A percentile compares a stretch with the other conserved stretches of the same genome.
phyloP scores from a whole-genome alignment of 78 protist genomes.

The Dictyostelium firmibasis region DNA sequence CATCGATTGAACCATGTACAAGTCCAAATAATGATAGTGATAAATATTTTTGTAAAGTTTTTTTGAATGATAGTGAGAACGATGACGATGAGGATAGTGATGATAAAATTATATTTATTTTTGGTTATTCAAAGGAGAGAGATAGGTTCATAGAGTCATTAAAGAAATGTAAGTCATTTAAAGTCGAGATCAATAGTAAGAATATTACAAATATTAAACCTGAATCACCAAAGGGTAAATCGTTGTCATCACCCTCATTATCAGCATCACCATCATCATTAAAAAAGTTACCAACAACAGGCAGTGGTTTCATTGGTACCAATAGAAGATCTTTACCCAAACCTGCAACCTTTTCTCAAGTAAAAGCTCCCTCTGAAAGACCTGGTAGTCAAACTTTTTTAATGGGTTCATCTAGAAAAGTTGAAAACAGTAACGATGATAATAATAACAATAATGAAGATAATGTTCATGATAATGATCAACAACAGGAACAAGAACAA shows the following conservation, averaged over 20 bases:
- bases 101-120: background rate
- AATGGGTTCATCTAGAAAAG: background rate
- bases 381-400: background rate
- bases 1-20: background rate
- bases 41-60: background rate
- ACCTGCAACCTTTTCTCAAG: background rate
- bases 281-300: background rate
- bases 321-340: background rate
- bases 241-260: background rate
- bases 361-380: background rate
- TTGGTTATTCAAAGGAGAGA: background rate
- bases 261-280: background rate
- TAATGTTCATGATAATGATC: background rate
- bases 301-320: background rate
- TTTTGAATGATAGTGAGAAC: background rate
- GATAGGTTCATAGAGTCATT: background rate
- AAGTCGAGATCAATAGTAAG: background rate
- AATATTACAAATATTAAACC: constrained; percentile 14
- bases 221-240: background rate
- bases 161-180: background rate
- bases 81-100: background rate
- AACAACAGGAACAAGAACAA: background rate
- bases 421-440: background rate
- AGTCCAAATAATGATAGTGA: background rate
- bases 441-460: background rate